Base-by-base conservation (phyloP, 371 early-diverging fungal species). In the Basidiobolus meristosporus region DNA sequence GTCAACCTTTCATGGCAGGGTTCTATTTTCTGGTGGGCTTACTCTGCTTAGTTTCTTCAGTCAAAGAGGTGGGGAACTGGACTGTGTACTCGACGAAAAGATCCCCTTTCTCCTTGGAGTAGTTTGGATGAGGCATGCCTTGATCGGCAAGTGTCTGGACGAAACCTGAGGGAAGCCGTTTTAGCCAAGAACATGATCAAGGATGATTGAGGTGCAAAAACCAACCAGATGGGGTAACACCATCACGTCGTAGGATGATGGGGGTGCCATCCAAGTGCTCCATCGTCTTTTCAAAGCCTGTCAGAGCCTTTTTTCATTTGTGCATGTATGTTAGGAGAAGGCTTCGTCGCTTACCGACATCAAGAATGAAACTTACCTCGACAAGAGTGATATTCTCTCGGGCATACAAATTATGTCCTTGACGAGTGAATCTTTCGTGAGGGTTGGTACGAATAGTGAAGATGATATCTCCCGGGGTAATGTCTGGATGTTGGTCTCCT, bases 401-500 rank as follows among this genome's bases (percentile, higher is more conserved):
- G 40, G 74, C 68, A 47, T 81, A 78, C 39, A 98, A 59, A 54
- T 95, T 68, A 42, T 83, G 54, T 38, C 85, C 88, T 45, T 73
- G 65, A 41, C 96, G 73, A 41, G 70, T 70, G 54, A 89, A 95
- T 3, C 57, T 55, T 3, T 67, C 48, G 55, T 98, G 91, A 6
- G 82, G 76, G 45, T 68, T 68, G 45, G 85, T 79, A 33, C 63
- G 66, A 17, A 93, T 39, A 9, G 68, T 70, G 57, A 98, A 90
- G 41, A 90, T 57, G 31, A 96, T 63, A 43, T 93, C 83, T 3
- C 96, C 97, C 16, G 93, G 72, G 34, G 65, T 50, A 3, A 69
- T 62, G 36, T 96, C 97, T 12, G 97, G 92, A 22, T 68, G 61
- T 50, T 93, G 81, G 58, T 98, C 96, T 11, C 71, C 86, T 56